A percentile compares a stretch with the other conserved stretches of the same genome.
These are phyloP conservation scores for Tephrocybe sp. DNA, from an alignment of 768 basidiomycete genomes.

Conservation along the genomic window DNA sequence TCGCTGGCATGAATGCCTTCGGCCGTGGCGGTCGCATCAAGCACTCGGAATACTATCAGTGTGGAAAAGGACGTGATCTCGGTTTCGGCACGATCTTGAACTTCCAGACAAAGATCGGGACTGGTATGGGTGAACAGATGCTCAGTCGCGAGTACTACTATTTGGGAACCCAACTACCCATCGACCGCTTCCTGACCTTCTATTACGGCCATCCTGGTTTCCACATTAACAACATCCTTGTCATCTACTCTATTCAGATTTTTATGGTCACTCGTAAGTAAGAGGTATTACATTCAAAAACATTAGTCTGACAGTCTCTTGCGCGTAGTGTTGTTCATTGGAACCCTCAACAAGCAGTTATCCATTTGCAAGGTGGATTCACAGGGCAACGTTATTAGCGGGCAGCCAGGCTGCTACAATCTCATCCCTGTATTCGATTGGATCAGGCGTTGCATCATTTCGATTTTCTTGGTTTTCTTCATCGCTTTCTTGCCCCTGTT, in stretches of 20 bases:
- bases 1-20: constrained; percentile 99
- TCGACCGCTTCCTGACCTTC: constrained; percentile 99
- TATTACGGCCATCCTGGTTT: constrained; percentile 99
- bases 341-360: constrained; percentile 93
- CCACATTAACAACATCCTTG: constrained; percentile 99
- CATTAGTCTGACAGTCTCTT: background rate
- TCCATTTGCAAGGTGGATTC: constrained; percentile 86
- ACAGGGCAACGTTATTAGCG: constrained; percentile 72
- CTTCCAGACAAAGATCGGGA: constrained; percentile 99
- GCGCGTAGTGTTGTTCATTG: constrained; percentile 66
- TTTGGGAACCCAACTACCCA: constrained; percentile 94
- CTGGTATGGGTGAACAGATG: constrained; percentile 99
- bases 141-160: constrained; percentile 99
- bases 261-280: constrained; percentile 93
- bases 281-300: background rate
- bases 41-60: constrained; percentile 99
- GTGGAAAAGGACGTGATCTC: constrained; percentile 98
- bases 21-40: constrained; percentile 98
- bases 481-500: constrained; percentile 96
- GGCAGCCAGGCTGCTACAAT: constrained; percentile 94
- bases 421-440: constrained; percentile 96
- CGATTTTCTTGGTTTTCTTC: constrained; percentile 99
- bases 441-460: constrained; percentile 95
- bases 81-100: constrained; percentile 99
- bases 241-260: constrained; percentile 96